Evolutionary conservation across 768 basidiomycete genomes (phyloP).

Genomic region (Russula olivacea): DNA sequence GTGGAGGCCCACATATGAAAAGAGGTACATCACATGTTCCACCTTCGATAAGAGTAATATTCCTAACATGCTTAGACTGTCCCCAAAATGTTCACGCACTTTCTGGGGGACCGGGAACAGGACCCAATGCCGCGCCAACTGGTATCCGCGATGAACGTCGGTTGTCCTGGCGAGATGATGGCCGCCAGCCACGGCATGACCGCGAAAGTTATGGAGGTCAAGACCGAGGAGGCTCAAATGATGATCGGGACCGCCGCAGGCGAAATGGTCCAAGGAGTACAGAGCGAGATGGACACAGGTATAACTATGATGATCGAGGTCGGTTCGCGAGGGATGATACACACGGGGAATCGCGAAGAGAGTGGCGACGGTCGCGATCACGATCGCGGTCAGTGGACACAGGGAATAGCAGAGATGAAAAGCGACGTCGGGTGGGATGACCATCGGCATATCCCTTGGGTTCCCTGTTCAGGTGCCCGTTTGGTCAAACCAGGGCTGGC

Average conservation of each 20-base stretch:
- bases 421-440: slow-evolving; percentile 43
- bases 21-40: slow-evolving; percentile 49
- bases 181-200: slow-evolving; percentile 14
- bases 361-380: slow-evolving; percentile 29
- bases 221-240: slow-evolving; percentile 1
- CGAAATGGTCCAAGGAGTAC: slow-evolving; percentile 10
- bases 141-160: slow-evolving; percentile 26
- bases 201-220: slow-evolving; percentile 1
- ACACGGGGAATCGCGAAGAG: slow-evolving; percentile 20
- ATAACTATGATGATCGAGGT: slow-evolving; percentile 11
- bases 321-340: slow-evolving; percentile 1
- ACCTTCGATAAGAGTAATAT: neutral
- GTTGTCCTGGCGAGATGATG: slow-evolving; percentile 26
- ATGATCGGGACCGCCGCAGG: slow-evolving; percentile 1
- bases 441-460: neutral
- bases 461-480: too few species aligned
- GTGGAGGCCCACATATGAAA: slow-evolving; percentile 91
- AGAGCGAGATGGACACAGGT: slow-evolving; percentile 23
- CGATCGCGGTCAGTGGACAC: slow-evolving; percentile 29
- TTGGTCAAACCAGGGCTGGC: neutral
- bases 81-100: slow-evolving; percentile 32
- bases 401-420: slow-evolving; percentile 30
- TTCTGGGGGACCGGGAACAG: slow-evolving; percentile 30
- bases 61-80: slow-evolving; percentile 30
- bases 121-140: slow-evolving; percentile 31